Evolutionary conservation across 2,329 filamentous ascomycete species (phyloP), one percentile per base, ranked within the genome.

Genomic region (Ophiocordyceps robertsii): DNA sequence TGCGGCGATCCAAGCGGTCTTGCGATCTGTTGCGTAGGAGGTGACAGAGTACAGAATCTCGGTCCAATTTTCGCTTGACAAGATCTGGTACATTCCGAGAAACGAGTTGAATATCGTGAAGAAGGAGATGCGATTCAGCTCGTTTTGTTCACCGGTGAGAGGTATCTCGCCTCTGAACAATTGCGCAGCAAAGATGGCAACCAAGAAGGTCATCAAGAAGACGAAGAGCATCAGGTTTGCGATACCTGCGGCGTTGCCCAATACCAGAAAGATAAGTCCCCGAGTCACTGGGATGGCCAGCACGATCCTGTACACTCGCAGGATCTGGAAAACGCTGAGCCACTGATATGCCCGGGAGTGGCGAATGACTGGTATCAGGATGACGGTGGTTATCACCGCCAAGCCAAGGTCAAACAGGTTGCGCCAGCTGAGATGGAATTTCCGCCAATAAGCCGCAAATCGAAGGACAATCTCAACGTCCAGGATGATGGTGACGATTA

Each of bases 1-100:
- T 9, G 90, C 88, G 10, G 85, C 88, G 44, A 96, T 88, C 90
- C 92, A 96, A 9, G 84, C 76, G n/a, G 85, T 93, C 33, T 80
- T 71, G 50, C 71, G 77, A 6, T 57, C 54, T 10, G 71, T 72
- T 10, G 84, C 80, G 52, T 77, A 82, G 6, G 73, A 67, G 0
- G 88, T 94, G 35, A 89, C 78, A 45, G 75, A 79, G 65, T 95
- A 98, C 44, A 98, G 64, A 38, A 95, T 84, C 0, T 66, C 65
- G 0, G 93, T 98, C 92, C 92, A 98, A 56, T 95, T 87, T 58
- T 98, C 92, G 53, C 87, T 95, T 10, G 92, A 95, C 37, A 98
- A 67, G 29, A 98, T 78, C 62, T 95, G 87, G 58, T 98, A 98
- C 88, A 98, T 96, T 44, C 89, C 92, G 14, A 98, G 69, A 56